These are phyloP conservation scores for Penicillium hordei DNA, from an alignment of 2,329 filamentous ascomycete species.

Conservation along the genomic window DNA sequence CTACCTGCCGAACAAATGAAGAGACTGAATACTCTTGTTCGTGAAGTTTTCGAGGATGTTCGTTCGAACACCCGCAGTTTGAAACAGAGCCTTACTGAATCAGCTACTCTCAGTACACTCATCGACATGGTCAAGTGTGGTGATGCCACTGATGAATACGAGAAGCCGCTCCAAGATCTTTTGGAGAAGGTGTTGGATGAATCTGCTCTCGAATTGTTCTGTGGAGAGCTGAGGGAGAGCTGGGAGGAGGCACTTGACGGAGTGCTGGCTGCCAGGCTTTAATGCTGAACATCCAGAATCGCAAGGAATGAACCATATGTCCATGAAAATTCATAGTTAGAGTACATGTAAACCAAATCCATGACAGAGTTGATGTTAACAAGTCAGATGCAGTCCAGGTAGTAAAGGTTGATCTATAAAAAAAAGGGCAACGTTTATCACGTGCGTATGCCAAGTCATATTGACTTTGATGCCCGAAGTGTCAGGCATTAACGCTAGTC, in stretches of 20 bases:
- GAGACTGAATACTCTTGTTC: slow-evolving; percentile 25
- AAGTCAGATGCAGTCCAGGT: background rate
- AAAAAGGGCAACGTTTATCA: background rate
- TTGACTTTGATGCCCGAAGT: background rate
- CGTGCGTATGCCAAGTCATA: background rate
- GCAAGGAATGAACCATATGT: background rate
- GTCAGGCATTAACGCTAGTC: background rate
- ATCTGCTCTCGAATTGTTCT: slow-evolving; percentile 44
- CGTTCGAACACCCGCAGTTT: slow-evolving; percentile 38
- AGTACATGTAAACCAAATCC: background rate
- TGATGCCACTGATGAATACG: slow-evolving; percentile 23
- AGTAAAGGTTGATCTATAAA: background rate
- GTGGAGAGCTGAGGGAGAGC: slow-evolving; percentile 48
- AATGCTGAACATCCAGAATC: slow-evolving; percentile 3
- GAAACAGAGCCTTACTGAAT: slow-evolving; percentile 39
- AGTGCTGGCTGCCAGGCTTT: slow-evolving; percentile 35
- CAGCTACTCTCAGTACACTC: slow-evolving; percentile 45
- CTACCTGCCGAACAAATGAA: slow-evolving; percentile 38
- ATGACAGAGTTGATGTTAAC: background rate
- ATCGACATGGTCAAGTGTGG: slow-evolving; percentile 40
- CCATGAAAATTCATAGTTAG: background rate
- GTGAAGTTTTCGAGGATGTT: slow-evolving; percentile 35
- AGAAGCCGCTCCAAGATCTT: slow-evolving; percentile 29
- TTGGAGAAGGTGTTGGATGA: slow-evolving; percentile 40
- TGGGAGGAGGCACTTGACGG: slow-evolving; percentile 49